Evolutionary conservation across 176 grass and related monocot genomes (phyloP), one percentile per base, ranked within the genome.

Genomic region (Coix lacrymajobi): DNA sequence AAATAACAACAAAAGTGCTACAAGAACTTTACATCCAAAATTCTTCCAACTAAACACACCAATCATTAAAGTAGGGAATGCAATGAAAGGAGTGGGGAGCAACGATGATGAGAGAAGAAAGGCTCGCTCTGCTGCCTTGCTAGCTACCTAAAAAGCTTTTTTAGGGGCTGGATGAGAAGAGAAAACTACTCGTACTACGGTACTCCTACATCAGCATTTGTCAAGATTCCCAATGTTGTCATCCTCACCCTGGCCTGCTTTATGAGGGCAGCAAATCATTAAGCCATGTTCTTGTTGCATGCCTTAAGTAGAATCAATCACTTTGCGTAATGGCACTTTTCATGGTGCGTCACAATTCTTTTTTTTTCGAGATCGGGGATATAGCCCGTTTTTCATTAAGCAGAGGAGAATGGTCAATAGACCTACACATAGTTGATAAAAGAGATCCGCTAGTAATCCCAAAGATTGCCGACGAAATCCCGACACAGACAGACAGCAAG

Each of bases 201-300:
- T n/a, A n/a, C n/a, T n/a, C n/a, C n/a, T n/a, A n/a, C n/a, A n/a
- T n/a, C 13, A 58, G 54, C 56, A 12, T 80, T 75, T 68, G 77
- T 67, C 84, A 88, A 95, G 90, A 92, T 96, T 96, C 93, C 88
- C 83, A 89, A 85, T 94, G 81, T 82, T 75, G 4, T 84, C 69
- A 11, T 66, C 37, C 24, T 32, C 64, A 19, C 66, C 76, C 40
- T 57, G 48, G 71, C 5, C 34, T 37, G 63, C 64, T 87, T 89
- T 85, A 77, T 17, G 29, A 63, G 52, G 73, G 66, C 67, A 82
- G 22, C 75, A 25, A 45, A 84, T 86, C 80, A 81, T 87, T 86
- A 82, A 51, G 68, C 77, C 85, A 92, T 86, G 85, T 24, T 90
- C 78, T 74, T 85, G n/a, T n/a, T n/a, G n/a, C n/a, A n/a, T n/a